Conservation (phyloP, 78 protist species). For the Dictyostelium firmibasis region DNA sequence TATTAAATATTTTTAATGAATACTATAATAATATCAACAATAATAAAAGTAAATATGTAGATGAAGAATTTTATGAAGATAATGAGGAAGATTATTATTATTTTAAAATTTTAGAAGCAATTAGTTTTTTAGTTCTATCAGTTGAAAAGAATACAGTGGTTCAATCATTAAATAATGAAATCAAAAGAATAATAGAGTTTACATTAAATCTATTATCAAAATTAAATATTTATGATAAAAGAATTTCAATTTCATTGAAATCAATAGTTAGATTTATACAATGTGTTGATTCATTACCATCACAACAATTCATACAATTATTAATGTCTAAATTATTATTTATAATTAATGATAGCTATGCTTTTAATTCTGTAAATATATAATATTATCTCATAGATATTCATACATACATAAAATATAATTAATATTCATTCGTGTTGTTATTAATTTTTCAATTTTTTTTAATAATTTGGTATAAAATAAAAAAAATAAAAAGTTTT, state of each 20-base stretch:
- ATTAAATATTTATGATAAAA: background rate
- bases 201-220: background rate
- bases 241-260: background rate
- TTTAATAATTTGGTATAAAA: too few species aligned
- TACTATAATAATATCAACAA: background rate
- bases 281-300: background rate
- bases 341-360: background rate
- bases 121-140: background rate
- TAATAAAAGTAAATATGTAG: background rate
- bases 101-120: background rate
- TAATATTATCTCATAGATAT: too few species aligned
- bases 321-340: background rate
- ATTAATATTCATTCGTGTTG: background rate
- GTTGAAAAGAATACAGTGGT: background rate
- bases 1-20: background rate
- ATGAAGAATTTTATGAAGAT: background rate
- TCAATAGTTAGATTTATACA: background rate
- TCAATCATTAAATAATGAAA: background rate
- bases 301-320: background rate
- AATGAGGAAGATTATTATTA: background rate
- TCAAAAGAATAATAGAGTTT: background rate
- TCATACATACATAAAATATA: background rate
- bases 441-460: too few species aligned
- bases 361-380: background rate
- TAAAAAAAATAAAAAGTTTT: background rate